A percentile compares a stretch with the other conserved stretches of the same genome.
Evolutionary conservation across 768 basidiomycete genomes (phyloP).

Genomic region (Boletus tylopilopsis): DNA sequence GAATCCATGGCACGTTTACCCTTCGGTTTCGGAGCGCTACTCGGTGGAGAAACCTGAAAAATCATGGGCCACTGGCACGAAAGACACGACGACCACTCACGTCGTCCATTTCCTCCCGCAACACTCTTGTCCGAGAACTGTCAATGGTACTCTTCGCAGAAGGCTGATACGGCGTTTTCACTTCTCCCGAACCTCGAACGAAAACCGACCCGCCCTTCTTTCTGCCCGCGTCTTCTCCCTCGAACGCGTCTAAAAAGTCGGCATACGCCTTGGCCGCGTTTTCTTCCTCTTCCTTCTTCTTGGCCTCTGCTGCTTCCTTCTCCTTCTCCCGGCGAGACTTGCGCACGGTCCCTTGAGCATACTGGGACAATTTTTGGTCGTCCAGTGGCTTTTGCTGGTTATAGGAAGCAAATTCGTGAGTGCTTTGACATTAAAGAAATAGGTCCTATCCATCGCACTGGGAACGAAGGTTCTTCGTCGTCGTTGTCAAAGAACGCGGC

Average conservation of each 20-base stretch:
- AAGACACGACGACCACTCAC: conserved; percentile 23
- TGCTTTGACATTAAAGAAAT: conserved; percentile 45
- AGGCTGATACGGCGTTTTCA: conserved; percentile 40
- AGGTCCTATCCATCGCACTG: conserved; percentile 86
- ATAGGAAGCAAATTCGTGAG: conserved; percentile 57
- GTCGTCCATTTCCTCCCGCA: conserved; percentile 32
- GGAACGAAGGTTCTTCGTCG: conserved; percentile 81
- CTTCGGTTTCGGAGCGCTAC: conserved; percentile 63
- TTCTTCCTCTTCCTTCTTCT: conserved; percentile 80
- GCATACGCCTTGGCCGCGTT: conserved; percentile 75
- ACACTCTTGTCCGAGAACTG: conserved; percentile 28
- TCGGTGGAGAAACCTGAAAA: conserved; percentile 55
- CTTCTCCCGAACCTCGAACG: conserved; percentile 51
- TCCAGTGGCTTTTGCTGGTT: conserved; percentile 82
- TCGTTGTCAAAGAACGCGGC: conserved; percentile 84
- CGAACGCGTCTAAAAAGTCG: conserved; percentile 83
- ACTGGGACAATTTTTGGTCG: conserved; percentile 81
- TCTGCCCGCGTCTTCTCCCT: conserved; percentile 57
- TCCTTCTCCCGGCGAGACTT: conserved; percentile 94
- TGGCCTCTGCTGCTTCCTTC: conserved; percentile 87
- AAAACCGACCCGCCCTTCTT: conserved; percentile 55
- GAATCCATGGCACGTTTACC: conserved; percentile 96
- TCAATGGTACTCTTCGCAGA: conserved; percentile 31
- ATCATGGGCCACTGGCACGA: conserved; percentile 1
- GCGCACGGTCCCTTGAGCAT: conserved; percentile 77